Evolutionary conservation across 2,329 filamentous ascomycete genomes (phyloP).

Genomic region (Cytospora chrysosperma): DNA sequence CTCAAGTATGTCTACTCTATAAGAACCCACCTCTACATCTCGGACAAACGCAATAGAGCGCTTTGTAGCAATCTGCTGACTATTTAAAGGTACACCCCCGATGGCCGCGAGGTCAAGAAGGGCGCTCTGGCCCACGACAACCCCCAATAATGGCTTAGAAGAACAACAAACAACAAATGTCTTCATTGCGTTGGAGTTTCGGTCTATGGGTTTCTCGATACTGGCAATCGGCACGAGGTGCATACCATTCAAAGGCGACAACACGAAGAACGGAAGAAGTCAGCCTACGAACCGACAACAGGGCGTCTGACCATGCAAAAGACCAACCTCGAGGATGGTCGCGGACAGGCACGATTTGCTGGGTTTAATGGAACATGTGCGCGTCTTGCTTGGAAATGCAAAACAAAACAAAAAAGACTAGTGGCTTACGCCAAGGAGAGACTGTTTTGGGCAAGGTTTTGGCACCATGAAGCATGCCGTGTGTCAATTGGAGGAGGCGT

Average conservation of each 20-base stretch:
- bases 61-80: background rate
- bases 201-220: conserved; percentile 7
- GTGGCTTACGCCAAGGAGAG: conserved; percentile 1
- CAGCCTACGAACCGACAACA: conserved; percentile 2
- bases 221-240: background rate
- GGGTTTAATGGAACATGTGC: background rate
- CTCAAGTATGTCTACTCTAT: conserved; percentile 65
- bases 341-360: background rate
- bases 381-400: background rate
- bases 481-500: background rate
- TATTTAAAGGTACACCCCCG: conserved; percentile 55
- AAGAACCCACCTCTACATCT: background rate
- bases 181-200: conserved; percentile 21
- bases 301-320: background rate
- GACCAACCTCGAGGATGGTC: background rate
- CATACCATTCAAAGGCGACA: conserved; percentile 4
- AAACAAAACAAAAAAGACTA: background rate
- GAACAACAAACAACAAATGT: conserved; percentile 2
- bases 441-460: background rate
- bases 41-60: background rate
- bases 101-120: conserved; percentile 64
- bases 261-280: background rate
- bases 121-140: conserved; percentile 37
- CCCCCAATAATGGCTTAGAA: conserved; percentile 12
- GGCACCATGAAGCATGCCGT: background rate